These are phyloP conservation scores for Cyclotella choctawhatcheeana DNA, from an alignment of 108 stramenopile species.

Conservation along the genomic window DNA sequence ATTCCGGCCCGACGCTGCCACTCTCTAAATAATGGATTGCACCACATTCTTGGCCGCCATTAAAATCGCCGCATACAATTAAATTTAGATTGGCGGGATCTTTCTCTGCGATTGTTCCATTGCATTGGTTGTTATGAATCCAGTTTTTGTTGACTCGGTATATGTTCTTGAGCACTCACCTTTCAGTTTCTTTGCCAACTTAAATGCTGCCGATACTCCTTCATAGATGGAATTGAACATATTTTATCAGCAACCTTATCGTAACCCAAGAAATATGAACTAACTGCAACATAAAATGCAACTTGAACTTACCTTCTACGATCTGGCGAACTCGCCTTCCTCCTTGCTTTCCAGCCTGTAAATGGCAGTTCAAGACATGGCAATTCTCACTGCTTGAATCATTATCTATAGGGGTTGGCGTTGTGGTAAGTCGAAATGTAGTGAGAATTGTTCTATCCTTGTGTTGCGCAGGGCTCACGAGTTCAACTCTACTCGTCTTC, in stretches of 20 bases:
- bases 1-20: constrained; percentile 68
- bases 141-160: background rate
- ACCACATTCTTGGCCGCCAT: constrained; percentile 83
- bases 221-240: background rate
- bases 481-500: constrained; percentile 70
- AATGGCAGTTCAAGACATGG: constrained; percentile 90
- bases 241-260: background rate
- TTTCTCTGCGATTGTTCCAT: constrained; percentile 25
- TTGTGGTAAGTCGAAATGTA: constrained; percentile 56
- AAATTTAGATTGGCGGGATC: constrained; percentile 50
- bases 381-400: constrained; percentile 39
- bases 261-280: background rate
- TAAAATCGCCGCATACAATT: constrained; percentile 92
- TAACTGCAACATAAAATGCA: no score
- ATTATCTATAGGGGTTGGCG: background rate
- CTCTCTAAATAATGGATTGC: constrained; percentile 79
- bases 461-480: constrained; percentile 80
- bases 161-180: background rate
- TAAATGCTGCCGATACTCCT: constrained; percentile 57
- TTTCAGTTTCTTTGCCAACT: constrained; percentile 59
- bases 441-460: constrained; percentile 90
- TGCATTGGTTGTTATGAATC: background rate
- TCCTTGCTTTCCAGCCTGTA: constrained; percentile 90
- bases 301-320: constrained; percentile 57
- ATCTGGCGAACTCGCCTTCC: constrained; percentile 86